Base-by-base conservation (phyloP, 2,329 filamentous ascomycete species). In the Arthrobotrys musiformis region DNA sequence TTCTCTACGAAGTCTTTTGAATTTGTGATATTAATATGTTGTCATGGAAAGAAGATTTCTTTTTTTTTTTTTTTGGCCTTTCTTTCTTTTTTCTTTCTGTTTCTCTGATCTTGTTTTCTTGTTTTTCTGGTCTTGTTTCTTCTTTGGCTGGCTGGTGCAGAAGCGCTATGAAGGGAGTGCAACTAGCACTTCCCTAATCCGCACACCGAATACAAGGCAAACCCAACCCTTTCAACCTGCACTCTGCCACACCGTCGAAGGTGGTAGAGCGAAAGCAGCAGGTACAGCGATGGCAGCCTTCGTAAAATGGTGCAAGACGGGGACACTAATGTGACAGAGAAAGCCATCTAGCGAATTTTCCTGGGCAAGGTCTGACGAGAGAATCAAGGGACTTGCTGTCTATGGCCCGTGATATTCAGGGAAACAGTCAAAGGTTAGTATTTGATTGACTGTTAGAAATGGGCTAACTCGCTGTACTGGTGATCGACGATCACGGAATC, bases 371-470 rank as follows among this genome's bases (percentile, higher is more conserved):
- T 26, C 46, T 61, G 26, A 19, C 48, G 42, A 30, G 66, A 70
- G 50, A 50, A 48, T 70, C 58, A 76, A 70, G 72, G 60, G 66
- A 67, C 73, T 70, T 70, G 40, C 73, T 70, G 24, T 60, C 66
- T 70, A 61, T 37, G 61, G 73, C 56, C 48, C 66, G 66, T 70
- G 73, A 77, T 77, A 70, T 77, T 77, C 66, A 77, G 73, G 73
- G 73, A 70, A 75, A 77, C 22, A 11, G 30, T 37, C 42, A 54
- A 52, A 28, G 40, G 60, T 62, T 62, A 54, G 66, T 33, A 77
- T 24, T 11, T 61, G 73, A 77, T 77, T 44, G 37, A 63, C 44
- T 40, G 54, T 37, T 42, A 22, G 22, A 13, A 58, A 24, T 13
- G 26, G 52, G 66, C 46, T 40, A 58, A 58, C 54, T 70, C 61